A percentile compares a stretch with the other conserved stretches of the same genome.
phyloP scores from a whole-genome alignment of 1,284 basidiomycete genomes.

The Puccinia hordei region DNA sequence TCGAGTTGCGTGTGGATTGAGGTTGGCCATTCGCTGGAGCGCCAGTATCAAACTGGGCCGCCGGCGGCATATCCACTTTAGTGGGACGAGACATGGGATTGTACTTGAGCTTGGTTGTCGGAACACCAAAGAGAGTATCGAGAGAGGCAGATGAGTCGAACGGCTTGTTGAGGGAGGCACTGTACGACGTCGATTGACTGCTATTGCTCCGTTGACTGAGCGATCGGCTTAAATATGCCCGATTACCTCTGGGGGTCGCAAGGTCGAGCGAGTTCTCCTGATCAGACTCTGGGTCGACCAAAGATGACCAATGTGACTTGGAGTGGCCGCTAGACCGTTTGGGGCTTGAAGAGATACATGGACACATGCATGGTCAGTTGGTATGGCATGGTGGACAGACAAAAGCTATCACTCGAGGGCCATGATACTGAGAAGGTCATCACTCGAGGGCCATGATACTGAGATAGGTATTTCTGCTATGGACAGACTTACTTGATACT shows the following conservation, averaged over 20 bases:
- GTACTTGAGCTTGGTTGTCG: slow-evolving; percentile 27
- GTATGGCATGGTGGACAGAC: no score
- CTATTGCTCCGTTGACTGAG: slow-evolving; percentile 25
- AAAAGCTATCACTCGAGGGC: no score
- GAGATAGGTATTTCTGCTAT: no score
- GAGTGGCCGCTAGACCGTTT: neutral
- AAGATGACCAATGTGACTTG: slow-evolving; percentile 25
- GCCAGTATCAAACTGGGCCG: slow-evolving; percentile 10
- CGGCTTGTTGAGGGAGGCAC: neutral
- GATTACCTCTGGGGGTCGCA: slow-evolving; percentile 12
- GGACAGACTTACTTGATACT: slow-evolving; percentile 18
- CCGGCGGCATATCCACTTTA: slow-evolving; percentile 34
- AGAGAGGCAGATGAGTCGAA: slow-evolving; percentile 41
- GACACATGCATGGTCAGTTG: neutral
- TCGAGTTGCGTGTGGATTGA: slow-evolving; percentile 23
- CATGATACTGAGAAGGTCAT: no score
- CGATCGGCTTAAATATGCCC: slow-evolving; percentile 12
- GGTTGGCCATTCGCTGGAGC: slow-evolving; percentile 9
- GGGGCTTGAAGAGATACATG: slow-evolving; percentile 1
- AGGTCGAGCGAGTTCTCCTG: slow-evolving; percentile 5
- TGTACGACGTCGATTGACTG: slow-evolving; percentile 14
- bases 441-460: no score
- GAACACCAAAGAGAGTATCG: slow-evolving; percentile 45
- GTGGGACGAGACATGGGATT: slow-evolving; percentile 41
- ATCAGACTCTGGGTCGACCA: slow-evolving; percentile 29